Evolutionary conservation across 2,329 filamentous ascomycete species (phyloP).

Genomic region (Pseudofabraea citricarpa): DNA sequence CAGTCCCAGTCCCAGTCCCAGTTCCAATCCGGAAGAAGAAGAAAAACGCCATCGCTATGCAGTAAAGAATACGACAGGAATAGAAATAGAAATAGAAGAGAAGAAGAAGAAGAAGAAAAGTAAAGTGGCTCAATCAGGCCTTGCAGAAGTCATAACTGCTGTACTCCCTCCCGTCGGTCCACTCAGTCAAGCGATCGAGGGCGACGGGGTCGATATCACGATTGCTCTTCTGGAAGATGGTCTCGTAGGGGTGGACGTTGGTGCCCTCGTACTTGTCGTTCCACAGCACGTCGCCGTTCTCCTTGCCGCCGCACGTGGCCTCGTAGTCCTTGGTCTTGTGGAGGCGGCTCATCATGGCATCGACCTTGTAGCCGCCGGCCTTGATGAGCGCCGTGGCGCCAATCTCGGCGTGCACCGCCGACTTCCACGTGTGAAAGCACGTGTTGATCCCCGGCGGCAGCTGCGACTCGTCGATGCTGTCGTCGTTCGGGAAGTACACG

Average conservation of each 20-base stretch:
- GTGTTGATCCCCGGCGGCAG: constrained; percentile 18
- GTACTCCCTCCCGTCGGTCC: constrained; percentile 17
- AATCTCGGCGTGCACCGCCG: constrained; percentile 20
- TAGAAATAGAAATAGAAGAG: background rate
- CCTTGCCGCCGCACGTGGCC: constrained; percentile 4
- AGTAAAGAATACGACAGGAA: background rate
- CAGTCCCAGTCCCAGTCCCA: background rate
- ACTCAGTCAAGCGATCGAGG: constrained; percentile 16
- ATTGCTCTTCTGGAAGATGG: constrained; percentile 23
- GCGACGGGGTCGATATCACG: constrained; percentile 14
- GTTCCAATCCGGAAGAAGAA: background rate
- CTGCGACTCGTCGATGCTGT: too few relatives aligned
- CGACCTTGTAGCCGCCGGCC: constrained; percentile 20
- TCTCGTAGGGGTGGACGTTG: constrained; percentile 23
- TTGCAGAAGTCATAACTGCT: constrained; percentile 22
- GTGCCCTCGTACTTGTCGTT: constrained; percentile 20
- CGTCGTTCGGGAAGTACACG: constrained; percentile 2
- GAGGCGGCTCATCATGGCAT: constrained; percentile 21
- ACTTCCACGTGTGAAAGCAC: constrained; percentile 17
- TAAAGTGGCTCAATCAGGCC: too few relatives aligned
- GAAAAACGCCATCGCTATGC: background rate
- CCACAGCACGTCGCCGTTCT: constrained; percentile 18
- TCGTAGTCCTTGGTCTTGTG: constrained; percentile 13
- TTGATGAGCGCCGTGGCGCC: constrained; percentile 15
- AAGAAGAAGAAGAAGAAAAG: background rate